phyloP scores from a whole-genome alignment of 768 basidiomycete genomes.

The Inosperma sp. region DNA sequence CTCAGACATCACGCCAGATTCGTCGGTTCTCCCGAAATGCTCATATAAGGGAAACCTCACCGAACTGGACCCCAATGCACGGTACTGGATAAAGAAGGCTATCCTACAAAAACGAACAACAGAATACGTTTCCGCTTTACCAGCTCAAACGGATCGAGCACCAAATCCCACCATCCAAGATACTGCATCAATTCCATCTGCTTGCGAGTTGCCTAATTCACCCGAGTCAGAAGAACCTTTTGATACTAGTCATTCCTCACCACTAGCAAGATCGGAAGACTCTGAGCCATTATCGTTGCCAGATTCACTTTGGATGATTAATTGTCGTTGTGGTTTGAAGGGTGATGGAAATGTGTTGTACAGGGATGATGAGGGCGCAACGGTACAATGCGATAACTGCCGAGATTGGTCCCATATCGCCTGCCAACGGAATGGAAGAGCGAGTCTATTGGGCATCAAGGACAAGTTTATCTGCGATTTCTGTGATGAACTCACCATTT shows the following conservation, averaged over 20 bases:
- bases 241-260: neutral
- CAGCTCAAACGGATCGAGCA: neutral
- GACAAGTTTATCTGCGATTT: conserved; percentile 17
- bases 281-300: no score
- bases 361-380: conserved; percentile 13
- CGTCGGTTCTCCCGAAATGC: neutral
- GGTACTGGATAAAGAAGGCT: neutral
- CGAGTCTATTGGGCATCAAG: conserved; percentile 11
- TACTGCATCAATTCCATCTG: no score
- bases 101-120: neutral
- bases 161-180: no score
- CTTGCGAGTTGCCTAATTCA: no score
- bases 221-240: neutral
- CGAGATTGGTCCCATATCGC: conserved; percentile 24
- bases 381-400: conserved; percentile 21
- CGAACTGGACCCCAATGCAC: neutral
- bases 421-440: conserved; percentile 24
- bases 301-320: conserved; percentile 12
- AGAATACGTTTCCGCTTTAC: neutral
- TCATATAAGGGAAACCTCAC: neutral
- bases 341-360: conserved; percentile 12
- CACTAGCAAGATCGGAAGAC: neutral
- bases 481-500: neutral
- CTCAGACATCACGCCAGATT: neutral
- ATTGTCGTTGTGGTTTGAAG: conserved; percentile 13